Conservation (phyloP, 768 basidiomycete genomes). For the Kwoniella sp. region DNA sequence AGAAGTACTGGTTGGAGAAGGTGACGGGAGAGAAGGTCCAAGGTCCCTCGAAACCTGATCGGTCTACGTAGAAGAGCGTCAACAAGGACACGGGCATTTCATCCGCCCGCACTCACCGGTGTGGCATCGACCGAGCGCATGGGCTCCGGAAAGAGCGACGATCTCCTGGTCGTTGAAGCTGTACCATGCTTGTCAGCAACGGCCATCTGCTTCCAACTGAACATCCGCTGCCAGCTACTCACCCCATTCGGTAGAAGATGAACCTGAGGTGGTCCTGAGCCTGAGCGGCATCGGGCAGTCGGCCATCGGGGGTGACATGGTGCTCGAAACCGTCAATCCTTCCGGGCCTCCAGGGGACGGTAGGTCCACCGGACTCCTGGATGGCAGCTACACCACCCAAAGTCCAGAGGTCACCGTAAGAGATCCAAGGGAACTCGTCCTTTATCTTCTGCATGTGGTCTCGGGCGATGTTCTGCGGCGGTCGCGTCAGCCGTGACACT, state of each 20-base stretch:
- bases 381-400: slow-evolving; percentile 87
- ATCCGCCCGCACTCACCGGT: slow-evolving; percentile 54
- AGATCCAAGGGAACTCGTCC: slow-evolving; percentile 84
- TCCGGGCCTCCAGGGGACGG: slow-evolving; percentile 88
- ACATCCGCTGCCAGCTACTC: slow-evolving; percentile 18
- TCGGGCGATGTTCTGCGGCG: slow-evolving; percentile 69
- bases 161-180: slow-evolving; percentile 96
- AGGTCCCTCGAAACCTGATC: slow-evolving; percentile 51
- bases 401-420: slow-evolving; percentile 95
- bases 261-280: slow-evolving; percentile 79
- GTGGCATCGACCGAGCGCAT: slow-evolving; percentile 95
- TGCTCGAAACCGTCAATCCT: slow-evolving; percentile 77
- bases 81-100: background rate
- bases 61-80: slow-evolving; percentile 26
- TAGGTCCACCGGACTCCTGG: slow-evolving; percentile 86
- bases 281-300: slow-evolving; percentile 65
- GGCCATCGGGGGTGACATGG: slow-evolving; percentile 53
- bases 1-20: slow-evolving; percentile 40
- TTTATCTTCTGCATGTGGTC: slow-evolving; percentile 80
- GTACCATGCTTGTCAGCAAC: too few species aligned
- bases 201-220: background rate
- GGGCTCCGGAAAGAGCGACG: slow-evolving; percentile 87
- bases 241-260: slow-evolving; percentile 88
- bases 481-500: background rate
- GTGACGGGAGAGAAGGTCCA: slow-evolving; percentile 71